phyloP scores from a whole-genome alignment of 495 filamentous ascomycete species.

The Penicillium manginii region DNA sequence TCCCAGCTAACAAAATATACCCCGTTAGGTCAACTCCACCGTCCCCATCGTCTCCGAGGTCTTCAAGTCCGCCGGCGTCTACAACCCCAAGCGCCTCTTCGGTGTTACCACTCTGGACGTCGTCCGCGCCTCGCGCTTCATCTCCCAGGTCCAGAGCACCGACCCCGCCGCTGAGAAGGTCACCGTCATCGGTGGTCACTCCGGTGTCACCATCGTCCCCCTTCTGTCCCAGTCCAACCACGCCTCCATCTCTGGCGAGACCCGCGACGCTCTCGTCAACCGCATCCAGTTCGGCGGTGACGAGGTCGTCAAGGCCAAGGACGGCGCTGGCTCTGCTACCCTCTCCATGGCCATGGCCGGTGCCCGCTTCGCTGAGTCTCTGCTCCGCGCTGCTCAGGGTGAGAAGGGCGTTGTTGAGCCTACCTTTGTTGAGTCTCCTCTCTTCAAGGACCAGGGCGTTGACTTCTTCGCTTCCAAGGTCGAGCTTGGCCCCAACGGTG shows the following conservation, averaged over 20 bases:
- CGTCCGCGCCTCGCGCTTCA: slow-evolving; percentile 96
- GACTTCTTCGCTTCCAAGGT: slow-evolving; percentile 95
- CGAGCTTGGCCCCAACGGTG: slow-evolving; percentile 94
- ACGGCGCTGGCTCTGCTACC: slow-evolving; percentile 95
- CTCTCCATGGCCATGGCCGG: slow-evolving; percentile 99
- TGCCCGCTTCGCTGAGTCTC: slow-evolving; percentile 92
- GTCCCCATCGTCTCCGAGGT: slow-evolving; percentile 97
- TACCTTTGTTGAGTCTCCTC: slow-evolving; percentile 92
- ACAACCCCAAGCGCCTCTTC: slow-evolving; percentile 98
- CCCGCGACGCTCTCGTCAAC: slow-evolving; percentile 77
- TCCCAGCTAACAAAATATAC: slow-evolving; percentile 8
- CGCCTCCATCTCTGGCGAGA: slow-evolving; percentile 74
- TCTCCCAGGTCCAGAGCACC: slow-evolving; percentile 86
- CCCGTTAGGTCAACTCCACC: slow-evolving; percentile 86
- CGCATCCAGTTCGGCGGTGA: slow-evolving; percentile 99
- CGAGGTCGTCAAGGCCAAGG: slow-evolving; percentile 99
- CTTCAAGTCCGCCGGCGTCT: slow-evolving; percentile 90
- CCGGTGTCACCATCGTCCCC: slow-evolving; percentile 95
- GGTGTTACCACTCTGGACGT: slow-evolving; percentile 99
- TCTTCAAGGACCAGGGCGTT: slow-evolving; percentile 96
- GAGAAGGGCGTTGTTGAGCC: slow-evolving; percentile 96
- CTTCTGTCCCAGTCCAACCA: slow-evolving; percentile 94
- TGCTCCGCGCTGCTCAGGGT: slow-evolving; percentile 90
- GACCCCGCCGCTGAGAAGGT: slow-evolving; percentile 92
- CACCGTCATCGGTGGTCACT: slow-evolving; percentile 95